These are phyloP conservation scores for Psilocybe azurescens DNA, from an alignment of 768 basidiomycete species.

Conservation along the genomic window DNA sequence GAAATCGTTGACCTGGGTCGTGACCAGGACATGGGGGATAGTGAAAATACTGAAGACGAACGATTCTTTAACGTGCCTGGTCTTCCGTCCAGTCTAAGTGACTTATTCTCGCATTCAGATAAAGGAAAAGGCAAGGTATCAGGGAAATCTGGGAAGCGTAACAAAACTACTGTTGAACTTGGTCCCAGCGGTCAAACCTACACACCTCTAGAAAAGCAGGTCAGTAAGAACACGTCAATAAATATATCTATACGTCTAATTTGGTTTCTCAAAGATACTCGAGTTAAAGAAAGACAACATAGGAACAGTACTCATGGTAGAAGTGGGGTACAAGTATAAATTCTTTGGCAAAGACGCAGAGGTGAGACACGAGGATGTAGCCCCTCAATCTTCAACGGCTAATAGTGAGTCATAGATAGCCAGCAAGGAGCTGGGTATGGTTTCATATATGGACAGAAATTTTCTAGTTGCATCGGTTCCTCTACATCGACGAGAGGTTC, in stretches of 20 bases:
- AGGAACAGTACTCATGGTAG: constrained; percentile 75
- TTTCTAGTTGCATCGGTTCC: constrained; percentile 81
- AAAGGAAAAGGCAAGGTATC: constrained; percentile 43
- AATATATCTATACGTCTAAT: not conserved
- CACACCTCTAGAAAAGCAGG: constrained; percentile 81
- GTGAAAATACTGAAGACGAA: constrained; percentile 37
- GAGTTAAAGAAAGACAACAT: constrained; percentile 68
- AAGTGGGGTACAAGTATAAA: constrained; percentile 84
- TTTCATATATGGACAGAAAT: constrained; percentile 73
- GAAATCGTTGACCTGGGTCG: constrained; percentile 14
- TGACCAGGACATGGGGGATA: constrained; percentile 21
- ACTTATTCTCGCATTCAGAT: constrained; percentile 47
- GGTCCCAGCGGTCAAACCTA: constrained; percentile 76
- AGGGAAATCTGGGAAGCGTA: constrained; percentile 27
- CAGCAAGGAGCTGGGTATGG: constrained; percentile 78
- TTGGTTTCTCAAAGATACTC: constrained; percentile 44
- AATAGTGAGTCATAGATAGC: constrained; percentile 55
- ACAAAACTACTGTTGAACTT: constrained; percentile 47
- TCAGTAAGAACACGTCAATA: constrained; percentile 15
- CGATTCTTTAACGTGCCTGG: constrained; percentile 51
- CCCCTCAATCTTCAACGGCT: not conserved
- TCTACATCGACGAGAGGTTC: constrained; percentile 65
- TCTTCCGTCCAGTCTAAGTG: constrained; percentile 39
- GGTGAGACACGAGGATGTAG: constrained; percentile 48
- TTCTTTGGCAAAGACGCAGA: constrained; percentile 89